phyloP scores from a whole-genome alignment of 2,329 filamentous ascomycete genomes.

The Gnomoniopsis smithogilvyi region DNA sequence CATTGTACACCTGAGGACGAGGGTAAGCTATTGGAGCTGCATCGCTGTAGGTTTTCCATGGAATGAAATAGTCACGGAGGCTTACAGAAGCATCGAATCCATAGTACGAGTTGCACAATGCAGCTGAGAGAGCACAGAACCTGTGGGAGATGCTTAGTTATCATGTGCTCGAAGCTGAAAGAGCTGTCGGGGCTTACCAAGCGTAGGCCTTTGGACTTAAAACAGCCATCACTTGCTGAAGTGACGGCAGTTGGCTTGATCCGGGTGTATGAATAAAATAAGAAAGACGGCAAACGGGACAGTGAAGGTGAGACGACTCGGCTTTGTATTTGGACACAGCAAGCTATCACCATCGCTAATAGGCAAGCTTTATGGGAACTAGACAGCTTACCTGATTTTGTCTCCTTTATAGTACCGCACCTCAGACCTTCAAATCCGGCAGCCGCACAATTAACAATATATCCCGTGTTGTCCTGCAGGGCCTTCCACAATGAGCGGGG shows the following conservation, averaged over 20 bases:
- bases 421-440: no score
- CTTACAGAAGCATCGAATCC: slow-evolving; percentile 66
- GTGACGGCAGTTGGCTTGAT: not conserved
- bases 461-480: not conserved
- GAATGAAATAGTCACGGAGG: not conserved
- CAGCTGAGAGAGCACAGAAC: slow-evolving; percentile 68
- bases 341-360: no score
- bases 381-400: no score
- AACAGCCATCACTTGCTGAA: slow-evolving; percentile 5
- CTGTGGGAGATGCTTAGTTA: slow-evolving; percentile 28
- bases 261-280: no score
- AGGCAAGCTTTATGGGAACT: no score
- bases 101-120: slow-evolving; percentile 73
- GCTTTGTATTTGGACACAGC: no score
- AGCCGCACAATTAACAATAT: no score
- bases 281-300: no score
- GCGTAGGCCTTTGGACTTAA: slow-evolving; percentile 15
- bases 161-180: not conserved
- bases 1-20: slow-evolving; percentile 58
- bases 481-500: not conserved
- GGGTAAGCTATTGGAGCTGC: not conserved
- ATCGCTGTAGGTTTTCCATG: not conserved
- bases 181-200: slow-evolving; percentile 5
- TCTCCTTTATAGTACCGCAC: no score
- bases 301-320: no score